Evolutionary conservation across 2,329 filamentous ascomycete species (phyloP), one percentile per base, ranked within the genome.

Genomic region (Penicillium sclerotigenum): DNA sequence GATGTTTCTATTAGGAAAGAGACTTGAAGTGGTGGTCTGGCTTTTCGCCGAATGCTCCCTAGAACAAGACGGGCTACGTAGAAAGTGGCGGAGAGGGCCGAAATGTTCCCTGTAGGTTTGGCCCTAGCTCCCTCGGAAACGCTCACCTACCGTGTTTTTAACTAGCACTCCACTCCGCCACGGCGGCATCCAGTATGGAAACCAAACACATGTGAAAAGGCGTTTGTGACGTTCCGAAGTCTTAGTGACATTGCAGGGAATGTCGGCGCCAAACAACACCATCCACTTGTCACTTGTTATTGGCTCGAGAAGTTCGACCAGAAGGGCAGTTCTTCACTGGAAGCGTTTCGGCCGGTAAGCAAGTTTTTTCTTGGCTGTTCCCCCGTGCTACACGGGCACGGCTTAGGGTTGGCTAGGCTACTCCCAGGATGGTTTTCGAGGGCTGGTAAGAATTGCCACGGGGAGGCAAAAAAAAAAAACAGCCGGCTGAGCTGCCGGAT

Each of bases 1-100:
- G 53, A 47, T 57, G 52, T 55, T 58, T 52, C 48, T 26, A 57
- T 59, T 59, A 51, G 59, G 62, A 59, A 61, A 59, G 58, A 60
- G 57, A 57, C 59, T 57, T 57, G 31, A 34, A 41, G 40, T 28
- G 53, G 43, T 14, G 41, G 22, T 34, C 36, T 46, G 41, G 47
- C 38, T 26, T 51, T 47, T 53, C 37, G 46, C n/a, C 40, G 28
- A 52, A 47, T 43, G 36, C 33, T 37, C 38, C 42, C 41, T 36
- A 18, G 33, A 33, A 40, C 48, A 41, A 31, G 20, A 49, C 36
- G 42, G 43, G 24, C 45, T 37, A 48, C 47, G 29, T 45, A 41
- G 38, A 33, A 28, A 18, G n/a, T 38, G 31, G 10, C 16, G 43
- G 26, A 49, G 29, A 18, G 10, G 13, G 16, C 43, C 10, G 29